phyloP scores from a whole-genome alignment of 2,329 filamentous ascomycete genomes.

The Fusarium incarnatum region DNA sequence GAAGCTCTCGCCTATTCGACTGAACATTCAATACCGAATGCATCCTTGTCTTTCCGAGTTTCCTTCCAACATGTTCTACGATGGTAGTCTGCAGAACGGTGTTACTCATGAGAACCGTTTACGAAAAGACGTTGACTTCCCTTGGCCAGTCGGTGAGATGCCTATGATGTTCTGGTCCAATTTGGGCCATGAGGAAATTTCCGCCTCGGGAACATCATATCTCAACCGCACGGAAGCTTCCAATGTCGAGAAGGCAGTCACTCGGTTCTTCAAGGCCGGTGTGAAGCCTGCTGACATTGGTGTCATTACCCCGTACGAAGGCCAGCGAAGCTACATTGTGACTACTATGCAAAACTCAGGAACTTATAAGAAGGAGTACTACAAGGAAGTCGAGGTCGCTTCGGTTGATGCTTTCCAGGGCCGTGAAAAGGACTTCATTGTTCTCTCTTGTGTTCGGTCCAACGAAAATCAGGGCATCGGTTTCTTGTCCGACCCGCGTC shows the following conservation, averaged over 20 bases:
- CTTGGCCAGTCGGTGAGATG: slow-evolving; percentile 92
- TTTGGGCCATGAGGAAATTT: slow-evolving; percentile 96
- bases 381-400: slow-evolving; percentile 98
- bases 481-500: slow-evolving; percentile 96
- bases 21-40: slow-evolving; percentile 99
- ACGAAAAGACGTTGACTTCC: slow-evolving; percentile 94
- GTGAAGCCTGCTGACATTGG: slow-evolving; percentile 95
- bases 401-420: slow-evolving; percentile 99
- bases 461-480: slow-evolving; percentile 99
- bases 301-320: slow-evolving; percentile 98
- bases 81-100: slow-evolving; percentile 95
- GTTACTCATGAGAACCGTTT: slow-evolving; percentile 90
- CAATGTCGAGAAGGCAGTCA: slow-evolving; percentile 98
- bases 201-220: slow-evolving; percentile 96
- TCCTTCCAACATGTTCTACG: slow-evolving; percentile 99
- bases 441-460: slow-evolving; percentile 95
- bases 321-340: slow-evolving; percentile 97
- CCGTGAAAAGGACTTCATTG: slow-evolving; percentile 98
- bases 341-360: slow-evolving; percentile 99
- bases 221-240: slow-evolving; percentile 97
- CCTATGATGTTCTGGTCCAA: slow-evolving; percentile 99
- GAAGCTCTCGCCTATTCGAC: slow-evolving; percentile 87
- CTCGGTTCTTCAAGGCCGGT: slow-evolving; percentile 97
- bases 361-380: slow-evolving; percentile 97
- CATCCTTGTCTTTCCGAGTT: slow-evolving; percentile 97